A percentile compares a stretch with the other conserved stretches of the same genome.
Evolutionary conservation across 2,329 filamentous ascomycete genomes (phyloP).

Genomic region (Sordariomycetes sp.): DNA sequence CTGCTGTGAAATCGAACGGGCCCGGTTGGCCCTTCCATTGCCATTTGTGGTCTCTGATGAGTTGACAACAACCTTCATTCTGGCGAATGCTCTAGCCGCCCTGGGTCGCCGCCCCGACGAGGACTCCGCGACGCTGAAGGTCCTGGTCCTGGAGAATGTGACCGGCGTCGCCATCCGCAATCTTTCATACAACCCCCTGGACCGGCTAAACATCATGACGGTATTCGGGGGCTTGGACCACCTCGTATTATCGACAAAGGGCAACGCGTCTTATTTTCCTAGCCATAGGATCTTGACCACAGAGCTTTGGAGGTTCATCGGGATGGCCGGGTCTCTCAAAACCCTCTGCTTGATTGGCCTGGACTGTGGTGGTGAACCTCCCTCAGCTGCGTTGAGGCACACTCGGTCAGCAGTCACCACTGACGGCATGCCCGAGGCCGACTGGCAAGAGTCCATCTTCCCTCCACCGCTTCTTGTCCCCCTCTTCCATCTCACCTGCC

Average conservation of each 20-base stretch:
- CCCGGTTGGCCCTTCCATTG: slow-evolving; percentile 41
- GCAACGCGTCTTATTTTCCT: slow-evolving; percentile 28
- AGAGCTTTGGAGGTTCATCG: slow-evolving; percentile 38
- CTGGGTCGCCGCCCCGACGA: slow-evolving; percentile 33
- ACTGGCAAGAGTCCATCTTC: slow-evolving; percentile 27
- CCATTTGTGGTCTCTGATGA: slow-evolving; percentile 34
- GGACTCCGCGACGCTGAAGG: slow-evolving; percentile 27
- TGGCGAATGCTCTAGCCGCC: slow-evolving; percentile 40
- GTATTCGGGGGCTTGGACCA: slow-evolving; percentile 29
- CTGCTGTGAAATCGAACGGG: slow-evolving; percentile 30
- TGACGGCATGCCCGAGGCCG: slow-evolving; percentile 6
- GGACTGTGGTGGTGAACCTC: slow-evolving; percentile 19
- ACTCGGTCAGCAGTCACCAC: not conserved
- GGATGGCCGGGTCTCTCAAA: slow-evolving; percentile 29
- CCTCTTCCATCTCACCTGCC: slow-evolving; percentile 24
- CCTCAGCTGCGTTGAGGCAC: not conserved
- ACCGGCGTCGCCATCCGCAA: slow-evolving; percentile 34
- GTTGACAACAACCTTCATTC: slow-evolving; percentile 36
- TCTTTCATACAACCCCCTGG: slow-evolving; percentile 39
- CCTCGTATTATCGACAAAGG: slow-evolving; percentile 29
- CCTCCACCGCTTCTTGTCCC: slow-evolving; percentile 23
- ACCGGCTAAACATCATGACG: slow-evolving; percentile 35
- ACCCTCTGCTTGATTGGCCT: slow-evolving; percentile 37
- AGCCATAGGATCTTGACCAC: slow-evolving; percentile 27
- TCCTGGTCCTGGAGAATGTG: slow-evolving; percentile 38